Base-by-base conservation (phyloP, 1,139 yeast genomes). In the Suhomyces bokatorum region DNA sequence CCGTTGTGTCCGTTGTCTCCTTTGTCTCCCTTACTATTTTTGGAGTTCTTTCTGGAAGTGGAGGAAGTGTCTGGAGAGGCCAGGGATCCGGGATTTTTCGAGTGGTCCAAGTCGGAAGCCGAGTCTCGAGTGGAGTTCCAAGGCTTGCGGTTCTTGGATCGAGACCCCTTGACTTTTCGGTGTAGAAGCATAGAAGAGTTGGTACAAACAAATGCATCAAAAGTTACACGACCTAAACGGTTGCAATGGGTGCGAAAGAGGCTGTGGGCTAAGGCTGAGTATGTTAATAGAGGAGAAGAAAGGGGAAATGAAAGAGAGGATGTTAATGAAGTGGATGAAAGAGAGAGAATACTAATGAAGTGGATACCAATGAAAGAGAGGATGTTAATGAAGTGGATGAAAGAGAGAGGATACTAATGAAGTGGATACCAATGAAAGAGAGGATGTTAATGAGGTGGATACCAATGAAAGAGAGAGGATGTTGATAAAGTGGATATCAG, bases 201-300 rank as follows among this genome's bases (percentile, higher is more conserved):
- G 32, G 39, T 37, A 42, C 44, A 42, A 37, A 42, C 27, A 36
- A 26, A 12, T 32, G 29, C 12, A 28, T 34, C 29, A 16, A 15
- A 17, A 24, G 14, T 32, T 27, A 16, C 43, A 36, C 37, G 40
- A 41, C 33, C 43, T n/a, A 33, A 20, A 20, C n/a, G 36, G 40
- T 24, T 36, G 44, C 37, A 37, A 41, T 32, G 44, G 40, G 40
- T 37, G 44, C 40, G 44, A 37, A 41, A 39, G 42, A 6, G 38
- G 42, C 37, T 34, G 42, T 28, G 40, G 34, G 29, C 2, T 8
- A 26, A 12, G 29, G 29, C n/a, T n/a, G 12, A 11, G 12, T 11
- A 2, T 26, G 2, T 11, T 3, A 11, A 26, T 5, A 26, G 6
- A 12, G 29, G 29, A 26, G 24, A 20, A 20, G 4, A 20, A 8